phyloP scores from a whole-genome alignment of 208 protist species.

The Acanthamoeba royreba region DNA sequence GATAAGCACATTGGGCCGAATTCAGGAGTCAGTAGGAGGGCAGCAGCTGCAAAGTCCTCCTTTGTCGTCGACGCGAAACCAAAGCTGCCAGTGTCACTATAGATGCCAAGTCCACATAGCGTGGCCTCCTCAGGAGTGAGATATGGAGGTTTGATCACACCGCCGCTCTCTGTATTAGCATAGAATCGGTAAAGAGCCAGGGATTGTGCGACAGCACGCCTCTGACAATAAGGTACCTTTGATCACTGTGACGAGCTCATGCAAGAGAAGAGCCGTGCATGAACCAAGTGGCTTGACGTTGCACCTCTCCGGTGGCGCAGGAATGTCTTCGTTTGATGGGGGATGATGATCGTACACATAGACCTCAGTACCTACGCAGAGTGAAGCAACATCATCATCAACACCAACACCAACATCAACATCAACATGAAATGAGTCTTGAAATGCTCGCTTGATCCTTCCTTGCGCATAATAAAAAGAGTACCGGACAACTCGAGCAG shows the following conservation, averaged over 20 bases:
- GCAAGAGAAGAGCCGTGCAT: neutral
- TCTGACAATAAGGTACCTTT: neutral
- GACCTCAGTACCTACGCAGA: neutral
- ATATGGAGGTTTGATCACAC: neutral
- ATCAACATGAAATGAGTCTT: too few relatives aligned
- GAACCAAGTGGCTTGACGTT: neutral
- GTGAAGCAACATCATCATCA: too few relatives aligned
- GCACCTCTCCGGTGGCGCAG: neutral
- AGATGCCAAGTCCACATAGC: constrained; percentile 12
- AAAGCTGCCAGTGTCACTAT: constrained; percentile 21
- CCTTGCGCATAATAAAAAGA: too few relatives aligned
- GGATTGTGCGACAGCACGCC: neutral
- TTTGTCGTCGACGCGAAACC: neutral
- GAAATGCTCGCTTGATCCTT: too few relatives aligned
- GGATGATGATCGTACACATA: constrained; percentile 35
- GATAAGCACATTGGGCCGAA: constrained; percentile 20
- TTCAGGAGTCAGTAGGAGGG: neutral
- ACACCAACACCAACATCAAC: too few relatives aligned
- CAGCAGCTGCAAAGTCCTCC: neutral
- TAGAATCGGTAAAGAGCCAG: neutral
- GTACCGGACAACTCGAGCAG: neutral
- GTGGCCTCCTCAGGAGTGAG: constrained; percentile 3
- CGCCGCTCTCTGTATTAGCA: neutral
- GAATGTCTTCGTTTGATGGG: neutral
- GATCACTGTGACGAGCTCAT: neutral